phyloP scores from a whole-genome alignment of 305 asterid species.

The Solanum chacoense region DNA sequence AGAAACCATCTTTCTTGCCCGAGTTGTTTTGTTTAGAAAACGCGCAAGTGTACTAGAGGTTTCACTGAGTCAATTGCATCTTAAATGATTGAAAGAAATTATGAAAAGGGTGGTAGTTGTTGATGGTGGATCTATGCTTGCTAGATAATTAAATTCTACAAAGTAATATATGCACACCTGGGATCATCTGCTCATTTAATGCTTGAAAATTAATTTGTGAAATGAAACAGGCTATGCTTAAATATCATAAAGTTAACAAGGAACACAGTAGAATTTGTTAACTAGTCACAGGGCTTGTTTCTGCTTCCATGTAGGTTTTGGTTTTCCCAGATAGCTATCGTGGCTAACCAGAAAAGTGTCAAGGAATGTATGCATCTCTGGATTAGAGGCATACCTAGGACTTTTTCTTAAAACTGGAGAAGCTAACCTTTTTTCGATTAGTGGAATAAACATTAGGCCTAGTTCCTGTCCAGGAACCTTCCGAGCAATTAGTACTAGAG shows the following conservation, averaged over 20 bases:
- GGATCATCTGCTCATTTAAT: neutral
- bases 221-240: neutral
- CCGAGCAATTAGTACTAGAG: neutral
- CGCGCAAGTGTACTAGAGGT: neutral
- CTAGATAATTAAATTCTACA: neutral
- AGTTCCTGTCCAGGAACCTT: neutral
- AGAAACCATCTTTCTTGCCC: neutral
- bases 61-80: neutral
- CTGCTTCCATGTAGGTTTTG: neutral
- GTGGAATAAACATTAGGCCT: neutral
- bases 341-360: neutral
- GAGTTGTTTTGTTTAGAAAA: neutral
- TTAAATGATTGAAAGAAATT: neutral
- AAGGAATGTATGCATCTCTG: neutral
- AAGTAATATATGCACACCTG: neutral
- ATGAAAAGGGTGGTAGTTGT: neutral
- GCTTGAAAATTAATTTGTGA: neutral
- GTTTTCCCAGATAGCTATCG: neutral
- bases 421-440: neutral
- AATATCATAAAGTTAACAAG: neutral
- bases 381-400: neutral
- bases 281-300: neutral
- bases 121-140: neutral
- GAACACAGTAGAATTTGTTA: neutral
- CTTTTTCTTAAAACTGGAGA: neutral